Evolutionary conservation across 2,329 filamentous ascomycete species (phyloP).

Genomic region (Fusarium odoratissimum): DNA sequence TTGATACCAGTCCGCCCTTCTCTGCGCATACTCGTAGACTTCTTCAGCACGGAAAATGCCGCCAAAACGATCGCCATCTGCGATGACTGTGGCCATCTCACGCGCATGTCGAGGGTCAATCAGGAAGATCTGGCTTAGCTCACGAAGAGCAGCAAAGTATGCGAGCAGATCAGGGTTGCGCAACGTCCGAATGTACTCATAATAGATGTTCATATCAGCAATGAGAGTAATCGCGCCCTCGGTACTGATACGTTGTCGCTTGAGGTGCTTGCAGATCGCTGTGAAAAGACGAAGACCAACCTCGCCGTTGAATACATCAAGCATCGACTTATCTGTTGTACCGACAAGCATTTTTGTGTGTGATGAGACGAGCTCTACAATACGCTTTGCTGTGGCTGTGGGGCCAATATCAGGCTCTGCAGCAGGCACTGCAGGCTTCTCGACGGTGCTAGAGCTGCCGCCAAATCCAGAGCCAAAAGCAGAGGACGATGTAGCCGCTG

Average conservation of each 20-base stretch:
- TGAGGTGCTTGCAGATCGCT: constrained; percentile 95
- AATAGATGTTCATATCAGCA: constrained; percentile 96
- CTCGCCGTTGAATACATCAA: constrained; percentile 98
- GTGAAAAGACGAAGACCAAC: constrained; percentile 93
- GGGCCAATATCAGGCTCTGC: constrained; percentile 68
- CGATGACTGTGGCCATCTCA: constrained; percentile 94
- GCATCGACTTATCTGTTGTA: constrained; percentile 96
- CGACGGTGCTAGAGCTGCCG: constrained; percentile 31
- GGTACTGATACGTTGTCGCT: constrained; percentile 91
- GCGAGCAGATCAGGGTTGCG: constrained; percentile 85
- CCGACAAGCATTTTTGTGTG: constrained; percentile 95
- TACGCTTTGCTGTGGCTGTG: constrained; percentile 79
- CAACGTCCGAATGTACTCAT: constrained; percentile 83
- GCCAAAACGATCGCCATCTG: constrained; percentile 87
- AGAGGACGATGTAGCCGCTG: constrained; percentile 30
- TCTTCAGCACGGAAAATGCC: constrained; percentile 96
- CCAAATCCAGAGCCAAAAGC: constrained; percentile 30
- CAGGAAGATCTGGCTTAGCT: constrained; percentile 94
- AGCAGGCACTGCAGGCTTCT: constrained; percentile 47
- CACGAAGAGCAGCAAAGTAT: constrained; percentile 91
- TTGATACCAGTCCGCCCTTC: constrained; percentile 93
- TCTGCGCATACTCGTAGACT: constrained; percentile 96
- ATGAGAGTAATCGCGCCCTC: constrained; percentile 93
- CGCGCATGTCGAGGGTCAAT: constrained; percentile 88
- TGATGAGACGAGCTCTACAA: constrained; percentile 86